Conservation (phyloP, 2,329 filamentous ascomycete genomes). For the Dactylellina sp. region DNA sequence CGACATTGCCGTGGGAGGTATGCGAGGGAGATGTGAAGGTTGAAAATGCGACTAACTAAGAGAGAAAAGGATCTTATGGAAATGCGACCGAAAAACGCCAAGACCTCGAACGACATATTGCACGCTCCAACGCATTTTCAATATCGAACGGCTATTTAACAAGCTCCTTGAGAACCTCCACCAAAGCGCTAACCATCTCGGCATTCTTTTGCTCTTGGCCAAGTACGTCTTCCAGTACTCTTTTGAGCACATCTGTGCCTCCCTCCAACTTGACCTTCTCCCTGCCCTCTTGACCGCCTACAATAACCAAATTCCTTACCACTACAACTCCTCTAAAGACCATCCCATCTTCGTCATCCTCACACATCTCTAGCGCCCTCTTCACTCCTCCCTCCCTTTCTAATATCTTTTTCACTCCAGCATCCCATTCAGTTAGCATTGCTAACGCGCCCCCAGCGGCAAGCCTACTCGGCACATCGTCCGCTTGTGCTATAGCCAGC, state of each 20-base stretch:
- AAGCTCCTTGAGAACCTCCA: slow-evolving; percentile 42
- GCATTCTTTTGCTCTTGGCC: slow-evolving; percentile 17
- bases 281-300: slow-evolving; percentile 72
- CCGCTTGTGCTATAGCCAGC: slow-evolving; percentile 85
- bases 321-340: slow-evolving; percentile 78
- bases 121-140: slow-evolving; percentile 40
- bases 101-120: slow-evolving; percentile 26
- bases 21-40: slow-evolving; percentile 19
- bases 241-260: slow-evolving; percentile 63
- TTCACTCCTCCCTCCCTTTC: slow-evolving; percentile 77
- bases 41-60: background rate
- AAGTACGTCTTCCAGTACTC: slow-evolving; percentile 25
- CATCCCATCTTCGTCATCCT: slow-evolving; percentile 69
- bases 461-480: slow-evolving; percentile 80
- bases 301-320: slow-evolving; percentile 78
- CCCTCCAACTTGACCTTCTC: slow-evolving; percentile 72
- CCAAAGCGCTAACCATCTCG: slow-evolving; percentile 31
- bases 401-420: slow-evolving; percentile 77
- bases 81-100: slow-evolving; percentile 16
- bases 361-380: slow-evolving; percentile 83
- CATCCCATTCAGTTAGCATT: slow-evolving; percentile 81
- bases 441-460: slow-evolving; percentile 91
- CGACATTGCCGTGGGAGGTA: slow-evolving; percentile 15
- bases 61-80: background rate
- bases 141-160: no score